These are phyloP conservation scores for Fraxinus nigra DNA, from an alignment of 305 asterid species.

Conservation along the genomic window DNA sequence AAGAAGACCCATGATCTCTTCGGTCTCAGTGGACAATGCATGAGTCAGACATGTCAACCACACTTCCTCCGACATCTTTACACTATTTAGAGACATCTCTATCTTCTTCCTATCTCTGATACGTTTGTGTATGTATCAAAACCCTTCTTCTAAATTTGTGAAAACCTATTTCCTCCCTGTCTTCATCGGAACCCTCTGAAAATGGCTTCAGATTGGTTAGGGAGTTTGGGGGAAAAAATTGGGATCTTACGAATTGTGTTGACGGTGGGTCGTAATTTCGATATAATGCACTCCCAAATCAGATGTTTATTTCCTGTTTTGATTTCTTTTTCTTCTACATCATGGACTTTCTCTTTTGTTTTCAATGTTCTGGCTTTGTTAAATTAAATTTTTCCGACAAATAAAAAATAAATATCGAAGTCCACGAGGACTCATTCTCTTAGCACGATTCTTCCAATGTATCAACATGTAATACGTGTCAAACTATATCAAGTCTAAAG, in stretches of 20 bases:
- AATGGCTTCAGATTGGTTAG: constrained; percentile 21
- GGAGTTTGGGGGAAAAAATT: constrained; percentile 24
- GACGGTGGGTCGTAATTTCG: constrained; percentile 28
- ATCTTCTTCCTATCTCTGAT: constrained; percentile 2
- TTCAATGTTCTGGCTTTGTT: not conserved
- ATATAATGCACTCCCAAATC: not conserved
- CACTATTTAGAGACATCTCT: constrained; percentile 80
- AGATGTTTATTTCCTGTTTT: not conserved
- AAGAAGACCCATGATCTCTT: constrained; percentile 99
- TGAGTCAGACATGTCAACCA: constrained; percentile 97
- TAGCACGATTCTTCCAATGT: not conserved
- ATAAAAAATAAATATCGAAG: too few relatives aligned
- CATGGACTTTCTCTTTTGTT: not conserved
- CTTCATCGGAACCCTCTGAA: not conserved
- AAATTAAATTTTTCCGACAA: not conserved
- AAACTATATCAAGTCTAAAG: too few relatives aligned
- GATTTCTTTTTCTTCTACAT: not conserved
- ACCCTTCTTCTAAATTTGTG: not conserved
- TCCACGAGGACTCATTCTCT: not conserved
- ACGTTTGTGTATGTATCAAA: not conserved
- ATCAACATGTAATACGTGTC: not conserved
- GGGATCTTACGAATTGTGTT: constrained; percentile 24
- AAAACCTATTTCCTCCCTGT: not conserved
- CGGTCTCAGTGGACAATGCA: constrained; percentile 99
- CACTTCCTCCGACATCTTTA: constrained; percentile 97